Percentiles rank a stretch among this genome's conserved stretches.
Evolutionary conservation across 352 stramenopile species (phyloP).

Genomic region (Globisporangium megalacanthum): DNA sequence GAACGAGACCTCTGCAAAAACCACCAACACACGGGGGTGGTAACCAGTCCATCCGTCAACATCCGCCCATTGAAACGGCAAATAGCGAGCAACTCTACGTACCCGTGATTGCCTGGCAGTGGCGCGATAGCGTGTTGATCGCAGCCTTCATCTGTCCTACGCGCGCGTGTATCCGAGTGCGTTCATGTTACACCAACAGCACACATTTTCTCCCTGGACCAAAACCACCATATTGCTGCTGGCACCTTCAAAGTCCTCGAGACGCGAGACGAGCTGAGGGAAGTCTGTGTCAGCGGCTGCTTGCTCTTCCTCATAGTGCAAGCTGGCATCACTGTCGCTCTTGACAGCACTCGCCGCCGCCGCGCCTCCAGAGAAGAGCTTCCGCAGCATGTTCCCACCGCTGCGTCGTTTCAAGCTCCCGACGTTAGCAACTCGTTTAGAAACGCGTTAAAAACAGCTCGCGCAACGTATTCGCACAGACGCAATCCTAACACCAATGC

Average conservation of each 20-base stretch:
- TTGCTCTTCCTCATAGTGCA: background rate
- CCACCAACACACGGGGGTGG: background rate
- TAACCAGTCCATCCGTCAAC: too few species aligned
- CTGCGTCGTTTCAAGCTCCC: background rate
- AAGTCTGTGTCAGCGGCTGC: slow-evolving; percentile 17
- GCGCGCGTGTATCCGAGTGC: background rate
- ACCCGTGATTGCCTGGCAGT: slow-evolving; percentile 56
- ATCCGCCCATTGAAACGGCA: too few species aligned
- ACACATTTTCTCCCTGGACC: too few species aligned
- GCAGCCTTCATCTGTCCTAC: slow-evolving; percentile 30
- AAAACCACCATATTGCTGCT: too few species aligned
- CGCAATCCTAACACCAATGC: slow-evolving; percentile 5
- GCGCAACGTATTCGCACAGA: background rate
- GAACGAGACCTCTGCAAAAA: slow-evolving; percentile 15
- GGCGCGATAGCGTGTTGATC: slow-evolving; percentile 41
- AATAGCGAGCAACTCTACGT: background rate
- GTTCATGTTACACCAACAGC: too few species aligned
- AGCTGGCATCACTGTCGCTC: background rate
- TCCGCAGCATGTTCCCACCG: slow-evolving; percentile 36
- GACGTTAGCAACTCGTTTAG: background rate
- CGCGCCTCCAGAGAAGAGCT: slow-evolving; percentile 31
- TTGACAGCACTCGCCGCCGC: background rate
- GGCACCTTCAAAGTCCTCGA: slow-evolving; percentile 40
- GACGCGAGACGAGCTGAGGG: slow-evolving; percentile 17
- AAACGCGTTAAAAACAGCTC: background rate